A percentile compares a stretch with the other conserved stretches of the same genome.
phyloP scores from a whole-genome alignment of 2,329 filamentous ascomycete species.

The Tolypocladium tropicale region DNA sequence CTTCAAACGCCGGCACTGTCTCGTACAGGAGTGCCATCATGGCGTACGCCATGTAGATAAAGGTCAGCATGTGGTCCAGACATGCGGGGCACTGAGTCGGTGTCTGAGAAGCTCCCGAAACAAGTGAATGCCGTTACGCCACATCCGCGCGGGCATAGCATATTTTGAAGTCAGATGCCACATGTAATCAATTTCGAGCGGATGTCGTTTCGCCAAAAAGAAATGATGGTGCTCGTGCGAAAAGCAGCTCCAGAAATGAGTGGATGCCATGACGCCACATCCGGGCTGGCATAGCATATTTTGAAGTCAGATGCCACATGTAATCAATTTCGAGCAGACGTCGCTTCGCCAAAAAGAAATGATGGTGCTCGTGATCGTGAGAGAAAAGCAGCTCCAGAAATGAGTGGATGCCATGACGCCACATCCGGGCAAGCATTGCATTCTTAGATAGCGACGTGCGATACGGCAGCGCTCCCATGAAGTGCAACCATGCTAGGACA shows the following conservation, averaged over 20 bases:
- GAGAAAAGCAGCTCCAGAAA: constrained; percentile 79
- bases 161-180: constrained; percentile 67
- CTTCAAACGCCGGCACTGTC: constrained; percentile 69
- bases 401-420: constrained; percentile 67
- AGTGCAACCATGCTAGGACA: too few relatives aligned
- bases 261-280: constrained; percentile 84
- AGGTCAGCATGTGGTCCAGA: constrained; percentile 79
- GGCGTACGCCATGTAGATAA: constrained; percentile 79
- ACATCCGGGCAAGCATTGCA: constrained; percentile 87
- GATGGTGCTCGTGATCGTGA: constrained; percentile 76
- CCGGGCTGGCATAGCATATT: constrained; percentile 82
- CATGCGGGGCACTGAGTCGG: too few relatives aligned
- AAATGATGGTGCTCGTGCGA: constrained; percentile 79
- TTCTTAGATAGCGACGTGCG: too few relatives aligned
- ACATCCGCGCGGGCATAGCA: constrained; percentile 87
- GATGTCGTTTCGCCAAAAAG: constrained; percentile 80
- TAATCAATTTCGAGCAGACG: constrained; percentile 62
- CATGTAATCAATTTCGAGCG: constrained; percentile 57
- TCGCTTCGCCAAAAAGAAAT: constrained; percentile 78
- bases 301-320: constrained; percentile 61
- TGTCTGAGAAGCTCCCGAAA: constrained; percentile 75
- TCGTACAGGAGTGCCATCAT: constrained; percentile 85
- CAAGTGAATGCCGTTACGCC: constrained; percentile 67
- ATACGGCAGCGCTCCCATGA: too few relatives aligned
- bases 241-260: constrained; percentile 74